Base-by-base conservation (phyloP, 164 flowering plant genomes). In the Houttuynia cordata region DNA sequence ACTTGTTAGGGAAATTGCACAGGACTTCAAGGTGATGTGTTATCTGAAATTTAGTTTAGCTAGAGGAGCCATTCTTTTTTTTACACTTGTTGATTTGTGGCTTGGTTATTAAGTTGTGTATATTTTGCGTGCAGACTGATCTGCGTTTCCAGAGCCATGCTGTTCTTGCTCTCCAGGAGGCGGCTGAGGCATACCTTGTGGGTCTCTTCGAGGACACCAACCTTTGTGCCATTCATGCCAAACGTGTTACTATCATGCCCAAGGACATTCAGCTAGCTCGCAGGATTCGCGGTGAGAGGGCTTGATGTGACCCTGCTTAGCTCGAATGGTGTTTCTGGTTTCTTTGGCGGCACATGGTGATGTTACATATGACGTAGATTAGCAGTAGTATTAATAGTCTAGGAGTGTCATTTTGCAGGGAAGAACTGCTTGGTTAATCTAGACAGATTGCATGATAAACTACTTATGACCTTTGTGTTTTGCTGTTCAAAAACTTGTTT, bases 261-360 rank as follows among this genome's bases (percentile, higher is more conserved):
- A 54, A 66, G 53, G 68, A 66, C 59, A 66, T 66, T 12, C 63
- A 66, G 59, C 53, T 66, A 18, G 63, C 68, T 15, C 23, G 68
- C 24, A 59, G 68, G 53, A 66, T 59, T 30, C 40, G 58, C 18
- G 68, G 63, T 24, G 76, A 79, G 87, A 83, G 87, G 57, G 80
- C 60, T 45, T 63, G 41, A 63, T 63, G 45, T 60, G 24, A 13
- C 57, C 23, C 8, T 2, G n/a, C n/a, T n/a, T 30, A 30, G 37
- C 37, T 30, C 37, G 37, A 30, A 6, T 30, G 37, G 37, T 30
- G 37, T 2, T 30, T 30, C 4, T 6, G 6, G 2, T 6, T 30
- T 30, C 37, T 30, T 30, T 30, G 2, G 37, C 4, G 4, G 2
- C 4, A 30, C 37, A 2, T 30, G 37, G 37, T 30, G 37, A 6